A percentile compares a stretch with the other conserved stretches of the same genome.
phyloP scores from a whole-genome alignment of 2,329 filamentous ascomycete species.

The Bipolaris victoriae region DNA sequence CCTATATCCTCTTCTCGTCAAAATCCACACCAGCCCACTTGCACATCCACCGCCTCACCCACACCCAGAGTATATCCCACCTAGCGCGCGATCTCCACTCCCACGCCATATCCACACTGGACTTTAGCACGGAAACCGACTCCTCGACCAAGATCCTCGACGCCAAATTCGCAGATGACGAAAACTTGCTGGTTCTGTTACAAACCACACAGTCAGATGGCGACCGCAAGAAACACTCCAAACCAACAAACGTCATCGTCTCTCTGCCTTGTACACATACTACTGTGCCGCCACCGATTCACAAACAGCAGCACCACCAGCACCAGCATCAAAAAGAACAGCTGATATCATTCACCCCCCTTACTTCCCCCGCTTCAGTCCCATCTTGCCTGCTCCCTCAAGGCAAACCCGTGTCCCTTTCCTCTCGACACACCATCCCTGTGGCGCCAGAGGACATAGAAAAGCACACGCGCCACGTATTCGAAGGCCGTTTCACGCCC shows the following conservation, averaged over 20 bases:
- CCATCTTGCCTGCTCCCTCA: constrained; percentile 9
- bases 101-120: constrained; percentile 62
- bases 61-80: constrained; percentile 50
- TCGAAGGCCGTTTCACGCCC: constrained; percentile 57
- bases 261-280: constrained; percentile 36
- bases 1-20: constrained; percentile 34
- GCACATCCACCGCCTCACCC: constrained; percentile 43
- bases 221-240: not conserved
- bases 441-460: constrained; percentile 16
- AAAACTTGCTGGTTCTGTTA: constrained; percentile 66
- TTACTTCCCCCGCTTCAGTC: constrained; percentile 7
- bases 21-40: constrained; percentile 10
- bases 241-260: constrained; percentile 21
- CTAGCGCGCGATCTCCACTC: constrained; percentile 38
- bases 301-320: constrained; percentile 6
- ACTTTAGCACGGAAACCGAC: constrained; percentile 16
- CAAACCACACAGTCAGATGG: constrained; percentile 15
- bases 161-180: constrained; percentile 71
- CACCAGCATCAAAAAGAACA: not conserved
- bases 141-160: constrained; percentile 58
- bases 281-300: not conserved
- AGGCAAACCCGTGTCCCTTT: not conserved
- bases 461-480: constrained; percentile 54
- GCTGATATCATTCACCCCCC: constrained; percentile 15
- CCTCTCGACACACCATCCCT: constrained; percentile 1